These are phyloP conservation scores for Ophiocordyceps camponoti-floridani DNA, from an alignment of 2,329 filamentous ascomycete genomes.

Conservation along the genomic window DNA sequence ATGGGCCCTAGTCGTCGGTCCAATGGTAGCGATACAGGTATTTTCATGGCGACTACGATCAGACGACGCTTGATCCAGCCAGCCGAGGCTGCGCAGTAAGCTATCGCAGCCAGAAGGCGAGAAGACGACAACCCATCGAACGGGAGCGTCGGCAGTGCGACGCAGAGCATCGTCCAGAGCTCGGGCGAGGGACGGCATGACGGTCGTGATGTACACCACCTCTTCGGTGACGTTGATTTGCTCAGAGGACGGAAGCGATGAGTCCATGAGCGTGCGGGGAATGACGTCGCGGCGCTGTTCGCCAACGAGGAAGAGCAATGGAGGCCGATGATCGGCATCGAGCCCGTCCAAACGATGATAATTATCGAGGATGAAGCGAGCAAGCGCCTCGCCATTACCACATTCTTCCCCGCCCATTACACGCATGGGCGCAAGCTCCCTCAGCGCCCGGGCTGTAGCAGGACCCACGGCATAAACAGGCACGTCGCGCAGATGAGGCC, in stretches of 20 bases:
- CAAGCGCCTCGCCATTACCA: conserved; percentile 69
- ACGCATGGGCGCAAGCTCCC: conserved; percentile 35
- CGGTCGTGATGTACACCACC: conserved; percentile 72
- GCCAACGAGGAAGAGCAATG: conserved; percentile 74
- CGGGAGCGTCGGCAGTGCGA: conserved; percentile 18
- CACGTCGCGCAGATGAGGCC: conserved; percentile 38
- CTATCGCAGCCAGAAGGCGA: conserved; percentile 47
- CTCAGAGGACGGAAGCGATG: conserved; percentile 24
- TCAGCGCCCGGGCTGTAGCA: conserved; percentile 60
- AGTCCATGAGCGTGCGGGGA: conserved; percentile 55
- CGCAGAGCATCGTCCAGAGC: conserved; percentile 40
- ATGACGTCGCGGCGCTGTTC: conserved; percentile 84
- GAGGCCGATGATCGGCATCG: conserved; percentile 25
- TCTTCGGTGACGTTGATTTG: conserved; percentile 58
- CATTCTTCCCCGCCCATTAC: conserved; percentile 59
- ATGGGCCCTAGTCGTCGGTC: conserved; percentile 74
- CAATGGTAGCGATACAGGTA: conserved; percentile 70
- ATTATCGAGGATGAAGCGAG: conserved; percentile 60
- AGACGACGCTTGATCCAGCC: conserved; percentile 26
- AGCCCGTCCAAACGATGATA: conserved; percentile 39
- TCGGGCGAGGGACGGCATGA: conserved; percentile 59
- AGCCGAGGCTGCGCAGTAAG: conserved; percentile 34
- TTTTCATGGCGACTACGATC: conserved; percentile 13
- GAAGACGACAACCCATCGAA: conserved; percentile 61
- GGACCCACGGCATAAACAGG: conserved; percentile 65